Base-by-base conservation (phyloP, 768 basidiomycete genomes). In the Tubosaeta brunneosetosa region DNA sequence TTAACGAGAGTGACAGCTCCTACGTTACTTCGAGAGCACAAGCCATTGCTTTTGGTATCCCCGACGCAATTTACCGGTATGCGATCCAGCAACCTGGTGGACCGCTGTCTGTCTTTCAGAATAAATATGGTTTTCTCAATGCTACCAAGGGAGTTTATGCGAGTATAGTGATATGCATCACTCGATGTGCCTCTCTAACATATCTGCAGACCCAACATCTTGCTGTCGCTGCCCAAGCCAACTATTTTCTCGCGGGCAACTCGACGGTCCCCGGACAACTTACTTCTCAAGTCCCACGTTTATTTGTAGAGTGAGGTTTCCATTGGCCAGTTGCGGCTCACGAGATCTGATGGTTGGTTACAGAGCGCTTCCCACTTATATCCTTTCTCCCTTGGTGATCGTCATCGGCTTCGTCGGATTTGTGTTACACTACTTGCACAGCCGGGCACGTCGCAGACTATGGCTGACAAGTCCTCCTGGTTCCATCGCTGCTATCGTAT, bases 61-160 rank as follows among this genome's bases (percentile, higher is more conserved):
- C 86, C 14, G 78, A 77, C 8, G 79, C 86, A 5, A 79, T 88
- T 17, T 83, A 81, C 56, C 76, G 74, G 10, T 70, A 71, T 45
- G 84, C 85, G 3, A 56, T 65, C 8, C 73, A 78, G 51, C 55
- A 65, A 14, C 62, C 71, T 7, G 65, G 66, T 19, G 81, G 81
- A 3, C 60, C 67, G 1, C 67, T 75, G 45, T 63, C 74, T 2
- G 73, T 73, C 8, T 86, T 85, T 59, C 72, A 78, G 54, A 52
- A 71, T 25, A 56, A 73, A 2, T 74, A 77, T 45, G 79, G 77
- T 0, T 84, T 87, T 58, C 57, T 81, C 57, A 74, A 79, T 57
- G 60, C 77, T 34, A 86, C 86, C 0, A 55, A 36, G 8, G 57
- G 42, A 2, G 67, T 85, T 42, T 68, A 68, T 56, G 67, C 26